Evolutionary conservation across 2,329 filamentous ascomycete species (phyloP), one percentile per base, ranked within the genome.

Genomic region (Leptographium galeiforme): DNA sequence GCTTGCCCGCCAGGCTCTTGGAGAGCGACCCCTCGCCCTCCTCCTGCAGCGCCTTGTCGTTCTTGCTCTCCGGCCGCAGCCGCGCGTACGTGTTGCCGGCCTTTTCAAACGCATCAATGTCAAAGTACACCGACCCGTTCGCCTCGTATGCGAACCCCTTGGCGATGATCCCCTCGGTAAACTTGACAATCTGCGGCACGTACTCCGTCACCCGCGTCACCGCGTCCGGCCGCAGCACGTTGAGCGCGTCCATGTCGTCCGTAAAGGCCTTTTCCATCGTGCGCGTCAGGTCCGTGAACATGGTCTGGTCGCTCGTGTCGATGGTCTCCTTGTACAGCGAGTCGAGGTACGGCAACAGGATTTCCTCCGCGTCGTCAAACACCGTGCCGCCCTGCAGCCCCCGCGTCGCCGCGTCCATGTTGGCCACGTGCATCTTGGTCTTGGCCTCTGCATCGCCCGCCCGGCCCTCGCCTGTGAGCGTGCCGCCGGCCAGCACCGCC

Each of bases 121-220:
- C 83, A 59, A 87, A 87, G 64, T 87, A 87, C 0, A 87, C 81
- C 0, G 81, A 85, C 1, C 80, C 82, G 59, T 83, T 78, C 1
- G 72, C 67, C 38, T 70, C 72, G 63, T 87, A 87, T 0, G 74
- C 84, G 57, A 81, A 85, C 1, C 77, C 76, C 56, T 85, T 83
- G 45, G 74, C 66, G n/a, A 85, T 72, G 51, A 87, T 84, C 58
- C 76, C 77, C 60, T 82, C 71, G 4, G 86, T 81, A 56, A 85
- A 87, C 30, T 54, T 12, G 46, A 62, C 58, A 61, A 87, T 85
- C 63, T 85, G 74, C 2, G 74, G 72, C 30, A 81, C 79, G 57
- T 84, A 85, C 62, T 87, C 82, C 2, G 81, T 85, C 14, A 87
- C 83, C 47, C 82, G 71, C 12, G 81, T 85, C 13, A 85, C 62